A percentile compares a stretch with the other conserved stretches of the same genome.
These are phyloP conservation scores for Trametes maxima DNA, from an alignment of 768 basidiomycete species.

Conservation along the genomic window DNA sequence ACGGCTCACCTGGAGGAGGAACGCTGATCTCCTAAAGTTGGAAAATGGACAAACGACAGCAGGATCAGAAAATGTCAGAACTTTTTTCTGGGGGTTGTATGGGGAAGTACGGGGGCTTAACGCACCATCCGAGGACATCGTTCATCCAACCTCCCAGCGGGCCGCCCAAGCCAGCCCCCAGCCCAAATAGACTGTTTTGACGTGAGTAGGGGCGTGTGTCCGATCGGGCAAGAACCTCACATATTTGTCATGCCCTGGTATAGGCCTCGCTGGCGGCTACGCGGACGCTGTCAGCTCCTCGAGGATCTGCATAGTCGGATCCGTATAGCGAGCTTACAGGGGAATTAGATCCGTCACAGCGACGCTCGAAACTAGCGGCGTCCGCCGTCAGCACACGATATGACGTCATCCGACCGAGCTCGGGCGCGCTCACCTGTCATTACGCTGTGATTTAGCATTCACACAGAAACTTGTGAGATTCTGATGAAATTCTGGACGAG, in stretches of 20 bases:
- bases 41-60: neutral
- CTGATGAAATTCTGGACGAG: constrained; percentile 25
- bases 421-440: constrained; percentile 67
- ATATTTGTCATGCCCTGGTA: constrained; percentile 93
- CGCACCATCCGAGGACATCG: constrained; percentile 84
- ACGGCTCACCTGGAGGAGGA: constrained; percentile 73
- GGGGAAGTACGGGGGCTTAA: constrained; percentile 15
- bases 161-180: constrained; percentile 80
- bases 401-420: constrained; percentile 22
- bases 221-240: constrained; percentile 44
- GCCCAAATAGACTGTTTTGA: constrained; percentile 67
- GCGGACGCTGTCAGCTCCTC: neutral
- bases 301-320: neutral
- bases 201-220: neutral
- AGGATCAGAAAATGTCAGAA: constrained; percentile 50
- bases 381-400: constrained; percentile 17
- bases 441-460: constrained; percentile 48
- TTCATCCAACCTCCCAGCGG: constrained; percentile 85
- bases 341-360: constrained; percentile 89
- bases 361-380: constrained; percentile 70
- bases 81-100: constrained; percentile 21
- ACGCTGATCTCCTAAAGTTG: constrained; percentile 72
- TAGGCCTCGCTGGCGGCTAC: constrained; percentile 80
- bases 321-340: constrained; percentile 52
- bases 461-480: constrained; percentile 20